Evolutionary conservation across 2,329 filamentous ascomycete genomes (phyloP).

Genomic region (Fusarium proliferatum): DNA sequence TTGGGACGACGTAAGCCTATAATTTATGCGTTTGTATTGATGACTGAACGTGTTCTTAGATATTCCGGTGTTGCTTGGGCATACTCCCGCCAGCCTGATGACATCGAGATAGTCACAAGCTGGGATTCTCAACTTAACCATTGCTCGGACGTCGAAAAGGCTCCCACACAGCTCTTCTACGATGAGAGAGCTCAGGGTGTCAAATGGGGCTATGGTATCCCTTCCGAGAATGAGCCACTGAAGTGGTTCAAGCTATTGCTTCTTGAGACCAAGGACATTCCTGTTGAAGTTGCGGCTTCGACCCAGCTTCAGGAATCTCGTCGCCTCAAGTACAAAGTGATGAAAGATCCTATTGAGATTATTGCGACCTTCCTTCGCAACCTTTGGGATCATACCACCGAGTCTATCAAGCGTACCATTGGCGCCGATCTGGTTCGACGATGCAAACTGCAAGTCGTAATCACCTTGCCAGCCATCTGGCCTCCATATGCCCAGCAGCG

Average conservation of each 20-base stretch:
- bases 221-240: slow-evolving; percentile 38
- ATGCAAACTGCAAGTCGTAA: slow-evolving; percentile 50
- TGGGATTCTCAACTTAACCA: slow-evolving; percentile 43
- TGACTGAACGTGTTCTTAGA: slow-evolving; percentile 24
- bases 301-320: slow-evolving; percentile 36
- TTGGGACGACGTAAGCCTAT: slow-evolving; percentile 57
- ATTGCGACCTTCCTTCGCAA: slow-evolving; percentile 49
- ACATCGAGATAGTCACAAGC: slow-evolving; percentile 47
- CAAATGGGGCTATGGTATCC: slow-evolving; percentile 50
- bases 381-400: slow-evolving; percentile 48
- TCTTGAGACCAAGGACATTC: slow-evolving; percentile 49
- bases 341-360: slow-evolving; percentile 44
- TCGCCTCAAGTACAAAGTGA: fast-evolving
- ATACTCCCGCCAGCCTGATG: slow-evolving; percentile 38
- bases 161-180: slow-evolving; percentile 44
- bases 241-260: slow-evolving; percentile 59
- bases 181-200: fast-evolving
- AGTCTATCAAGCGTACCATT: slow-evolving; percentile 41
- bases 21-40: fast-evolving
- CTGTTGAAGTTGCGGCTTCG: slow-evolving; percentile 33
- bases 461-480: slow-evolving; percentile 61
- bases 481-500: slow-evolving; percentile 49
- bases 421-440: slow-evolving; percentile 31
- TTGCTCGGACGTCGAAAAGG: slow-evolving; percentile 50
- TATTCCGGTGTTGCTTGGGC: slow-evolving; percentile 57